Percentiles rank a stretch among this genome's conserved stretches.
These are phyloP conservation scores for Buddleja alternifolia DNA, from an alignment of 257 asterid genomes.

Conservation along the genomic window DNA sequence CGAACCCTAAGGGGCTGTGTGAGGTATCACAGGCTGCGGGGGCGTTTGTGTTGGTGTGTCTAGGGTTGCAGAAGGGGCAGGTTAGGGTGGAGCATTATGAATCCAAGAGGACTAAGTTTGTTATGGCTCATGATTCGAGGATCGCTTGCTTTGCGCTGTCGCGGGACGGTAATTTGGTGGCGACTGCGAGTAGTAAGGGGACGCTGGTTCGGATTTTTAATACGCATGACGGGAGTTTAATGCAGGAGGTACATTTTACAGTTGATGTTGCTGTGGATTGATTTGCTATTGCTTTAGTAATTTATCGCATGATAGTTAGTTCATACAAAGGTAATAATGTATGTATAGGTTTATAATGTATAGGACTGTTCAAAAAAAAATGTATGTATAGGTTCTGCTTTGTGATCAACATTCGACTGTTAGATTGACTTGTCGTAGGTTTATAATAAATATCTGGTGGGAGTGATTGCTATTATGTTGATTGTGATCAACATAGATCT, in stretches of 20 bases:
- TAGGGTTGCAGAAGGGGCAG: constrained; percentile 76
- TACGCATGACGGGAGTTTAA: constrained; percentile 61
- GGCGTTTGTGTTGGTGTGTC: constrained; percentile 64
- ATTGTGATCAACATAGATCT: too few species aligned
- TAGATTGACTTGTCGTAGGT: too few species aligned
- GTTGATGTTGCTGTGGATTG: constrained; percentile 3
- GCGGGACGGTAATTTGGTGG: constrained; percentile 66
- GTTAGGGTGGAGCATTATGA: constrained; percentile 73
- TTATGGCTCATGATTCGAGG: constrained; percentile 65
- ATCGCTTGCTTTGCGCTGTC: constrained; percentile 58
- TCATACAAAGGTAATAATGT: not conserved
- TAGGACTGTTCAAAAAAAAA: too few species aligned
- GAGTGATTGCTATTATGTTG: too few species aligned
- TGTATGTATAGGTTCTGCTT: too few species aligned
- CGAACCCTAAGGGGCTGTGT: constrained; percentile 67
- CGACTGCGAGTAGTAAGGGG: constrained; percentile 76
- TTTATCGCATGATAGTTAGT: not conserved
- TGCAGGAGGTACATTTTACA: constrained; percentile 57
- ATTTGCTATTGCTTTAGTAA: not conserved
- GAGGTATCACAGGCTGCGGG: constrained; percentile 68
- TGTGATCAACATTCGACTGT: too few species aligned
- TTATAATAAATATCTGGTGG: too few species aligned
- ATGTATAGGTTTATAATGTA: too few species aligned
- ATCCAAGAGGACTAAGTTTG: constrained; percentile 57
- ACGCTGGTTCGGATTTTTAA: constrained; percentile 63